Percentiles rank a stretch among this genome's conserved stretches.
These are phyloP conservation scores for Sphenostylis stenocarpa DNA, from an alignment of 306 rosid genomes.

Conservation along the genomic window DNA sequence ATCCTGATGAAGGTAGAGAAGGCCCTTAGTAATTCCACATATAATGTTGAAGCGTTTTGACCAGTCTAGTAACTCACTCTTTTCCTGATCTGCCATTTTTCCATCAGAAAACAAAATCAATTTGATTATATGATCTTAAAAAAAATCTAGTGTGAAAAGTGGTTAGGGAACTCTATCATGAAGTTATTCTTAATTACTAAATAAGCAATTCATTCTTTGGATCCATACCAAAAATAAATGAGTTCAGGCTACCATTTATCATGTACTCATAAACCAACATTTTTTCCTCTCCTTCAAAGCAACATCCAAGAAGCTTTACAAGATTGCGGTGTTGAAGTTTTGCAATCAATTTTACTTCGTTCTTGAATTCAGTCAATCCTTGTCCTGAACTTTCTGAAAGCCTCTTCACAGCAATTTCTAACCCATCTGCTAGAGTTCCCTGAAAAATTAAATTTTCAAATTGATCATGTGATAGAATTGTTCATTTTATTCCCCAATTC, in stretches of 20 bases:
- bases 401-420: slow-evolving; percentile 59
- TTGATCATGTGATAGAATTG: not conserved
- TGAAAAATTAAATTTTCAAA: slow-evolving; percentile 19
- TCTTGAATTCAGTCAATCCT: slow-evolving; percentile 47
- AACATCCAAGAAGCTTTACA: slow-evolving; percentile 57
- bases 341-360: slow-evolving; percentile 54
- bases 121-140: not conserved
- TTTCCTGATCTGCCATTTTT: slow-evolving; percentile 39
- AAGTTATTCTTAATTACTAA: not conserved
- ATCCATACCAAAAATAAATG: slow-evolving; percentile 51
- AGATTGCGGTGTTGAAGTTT: slow-evolving; percentile 67
- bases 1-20: slow-evolving; percentile 68
- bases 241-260: slow-evolving; percentile 48
- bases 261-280: slow-evolving; percentile 49
- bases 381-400: slow-evolving; percentile 53
- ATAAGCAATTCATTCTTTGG: not conserved
- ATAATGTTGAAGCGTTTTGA: slow-evolving; percentile 53
- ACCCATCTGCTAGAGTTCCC: slow-evolving; percentile 49
- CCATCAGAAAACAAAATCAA: not conserved
- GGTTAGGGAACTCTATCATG: not conserved
- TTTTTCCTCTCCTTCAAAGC: slow-evolving; percentile 50
- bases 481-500: not conserved
- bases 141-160: not conserved
- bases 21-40: slow-evolving; percentile 54
- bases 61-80: slow-evolving; percentile 46